These are phyloP conservation scores for Plasmodium vivax DNA, from an alignment of 169 alveolate genomes.

Conservation along the genomic window DNA sequence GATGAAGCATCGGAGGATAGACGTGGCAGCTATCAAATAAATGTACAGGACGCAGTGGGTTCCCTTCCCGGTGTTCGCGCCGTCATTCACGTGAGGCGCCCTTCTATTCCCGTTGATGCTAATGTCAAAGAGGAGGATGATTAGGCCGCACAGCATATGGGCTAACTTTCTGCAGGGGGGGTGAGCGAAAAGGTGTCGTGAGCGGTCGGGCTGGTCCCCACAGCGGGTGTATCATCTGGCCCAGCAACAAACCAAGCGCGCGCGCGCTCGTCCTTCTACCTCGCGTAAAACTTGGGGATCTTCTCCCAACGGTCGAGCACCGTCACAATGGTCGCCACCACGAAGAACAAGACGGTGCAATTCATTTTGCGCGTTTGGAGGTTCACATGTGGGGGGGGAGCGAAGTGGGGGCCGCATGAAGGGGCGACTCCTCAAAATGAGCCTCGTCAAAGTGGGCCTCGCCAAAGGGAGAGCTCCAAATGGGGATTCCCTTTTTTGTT, in stretches of 20 bases:
- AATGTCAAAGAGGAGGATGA: constrained; percentile 32
- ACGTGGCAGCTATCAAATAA: constrained; percentile 8
- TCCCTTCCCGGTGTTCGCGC: background rate
- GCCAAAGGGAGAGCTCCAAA: background rate
- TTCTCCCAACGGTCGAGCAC: constrained; percentile 17
- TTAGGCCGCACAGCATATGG: constrained; percentile 56
- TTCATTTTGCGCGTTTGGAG: constrained; percentile 1
- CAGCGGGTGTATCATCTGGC: too few species aligned
- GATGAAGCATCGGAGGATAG: constrained; percentile 26
- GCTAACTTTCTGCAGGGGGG: constrained; percentile 26
- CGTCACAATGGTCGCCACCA: constrained; percentile 30
- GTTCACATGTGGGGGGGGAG: background rate
- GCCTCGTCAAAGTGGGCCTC: too few species aligned
- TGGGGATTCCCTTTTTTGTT: background rate
- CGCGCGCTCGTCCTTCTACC: background rate
- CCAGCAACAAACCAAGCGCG: background rate
- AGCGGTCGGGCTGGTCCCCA: background rate
- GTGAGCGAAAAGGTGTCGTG: background rate
- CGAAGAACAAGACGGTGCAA: background rate
- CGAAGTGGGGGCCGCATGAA: background rate
- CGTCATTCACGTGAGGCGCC: background rate
- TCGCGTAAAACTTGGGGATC: constrained; percentile 51
- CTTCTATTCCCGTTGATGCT: constrained; percentile 18
- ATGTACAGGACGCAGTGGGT: constrained; percentile 20
- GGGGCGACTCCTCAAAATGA: background rate